These are phyloP conservation scores for Claviceps citrina DNA, from an alignment of 2,329 filamentous ascomycete genomes.

Conservation along the genomic window DNA sequence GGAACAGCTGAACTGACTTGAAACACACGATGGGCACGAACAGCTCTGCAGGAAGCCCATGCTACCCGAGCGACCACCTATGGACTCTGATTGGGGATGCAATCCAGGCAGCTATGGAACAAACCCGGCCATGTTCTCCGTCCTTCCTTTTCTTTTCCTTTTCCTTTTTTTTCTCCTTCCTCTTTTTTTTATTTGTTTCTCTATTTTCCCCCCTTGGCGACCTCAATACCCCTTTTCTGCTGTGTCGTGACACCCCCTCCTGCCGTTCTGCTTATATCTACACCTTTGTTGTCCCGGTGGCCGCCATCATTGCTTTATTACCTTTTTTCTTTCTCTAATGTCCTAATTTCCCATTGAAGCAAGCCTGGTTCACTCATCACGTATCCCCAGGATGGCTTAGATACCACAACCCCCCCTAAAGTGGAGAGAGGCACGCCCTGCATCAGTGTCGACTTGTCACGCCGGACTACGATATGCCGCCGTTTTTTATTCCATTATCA, in stretches of 20 bases:
- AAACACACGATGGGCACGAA: neutral
- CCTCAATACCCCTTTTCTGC: too few relatives aligned
- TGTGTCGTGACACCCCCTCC: too few relatives aligned
- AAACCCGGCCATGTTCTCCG: neutral
- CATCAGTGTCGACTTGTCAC: neutral
- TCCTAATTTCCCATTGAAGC: neutral
- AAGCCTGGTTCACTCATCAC: neutral
- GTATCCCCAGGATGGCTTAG: neutral
- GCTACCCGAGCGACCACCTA: constrained; percentile 18
- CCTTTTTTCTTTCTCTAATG: too few relatives aligned
- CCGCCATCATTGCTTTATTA: too few relatives aligned
- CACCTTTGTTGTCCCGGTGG: neutral
- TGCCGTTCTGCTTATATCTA: neutral
- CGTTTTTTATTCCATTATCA: too few relatives aligned
- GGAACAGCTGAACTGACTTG: too few relatives aligned
- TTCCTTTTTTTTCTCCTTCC: neutral
- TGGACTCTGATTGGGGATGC: constrained; percentile 16
- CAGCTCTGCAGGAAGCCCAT: constrained; percentile 24
- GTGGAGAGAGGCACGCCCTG: neutral
- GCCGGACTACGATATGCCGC: neutral
- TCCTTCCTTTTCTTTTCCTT: neutral
- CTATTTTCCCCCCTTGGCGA: too few relatives aligned
- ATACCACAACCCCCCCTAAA: neutral
- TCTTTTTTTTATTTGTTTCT: neutral
- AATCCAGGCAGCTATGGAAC: too few relatives aligned